Evolutionary conservation across 2,329 filamentous ascomycete species (phyloP), one percentile per base, ranked within the genome.

Genomic region (Talaromyces sp.): DNA sequence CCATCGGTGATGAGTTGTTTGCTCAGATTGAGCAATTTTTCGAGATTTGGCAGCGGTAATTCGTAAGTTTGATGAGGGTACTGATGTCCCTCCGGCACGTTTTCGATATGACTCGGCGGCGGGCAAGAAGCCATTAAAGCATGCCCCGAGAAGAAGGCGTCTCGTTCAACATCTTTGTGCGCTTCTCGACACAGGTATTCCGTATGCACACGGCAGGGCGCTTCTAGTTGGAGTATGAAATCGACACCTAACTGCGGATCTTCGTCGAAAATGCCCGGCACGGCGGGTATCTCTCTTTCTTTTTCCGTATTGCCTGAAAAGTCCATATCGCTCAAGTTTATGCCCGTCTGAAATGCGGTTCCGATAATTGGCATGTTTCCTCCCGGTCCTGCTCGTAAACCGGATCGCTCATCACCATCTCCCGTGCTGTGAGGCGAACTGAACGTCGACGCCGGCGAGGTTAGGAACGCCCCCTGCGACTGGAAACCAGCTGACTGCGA

Each of bases 81-180:
- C 56, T 81, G 78, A 39, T 86, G 82, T 58, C 83, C 79, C 56
- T 72, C 69, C 1, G 85, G 85, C 37, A 84, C 82, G 52, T 80
- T 80, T 66, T 81, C 78, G 70, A 89, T 84, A 71, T 88, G 85
- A 65, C 81, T 84, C 61, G 88, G 86, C 5, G 93, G 92, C 56
- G 94, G 93, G 74, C 92, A 96, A 17, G 90, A 91, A 17, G 92
- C 91, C 94, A 98, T 98, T 70, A 98, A 83, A 4, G 92, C 93
- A 77, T 99, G 95, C 47, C 94, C 95, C 69, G 91, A 94, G 49
- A 91, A 79, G 73, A 77, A 84, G 66, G 90, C 87, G 69, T 85
- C 85, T 68, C 90, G 89, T 62, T 85, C 81, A 63, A 87, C 77
- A 69, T 85, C 80, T 58, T 81, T 78, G 68, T 82, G 66, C 61